Conservation (phyloP, 2,329 filamentous ascomycete species). For the Pestalotiopsis fici region DNA sequence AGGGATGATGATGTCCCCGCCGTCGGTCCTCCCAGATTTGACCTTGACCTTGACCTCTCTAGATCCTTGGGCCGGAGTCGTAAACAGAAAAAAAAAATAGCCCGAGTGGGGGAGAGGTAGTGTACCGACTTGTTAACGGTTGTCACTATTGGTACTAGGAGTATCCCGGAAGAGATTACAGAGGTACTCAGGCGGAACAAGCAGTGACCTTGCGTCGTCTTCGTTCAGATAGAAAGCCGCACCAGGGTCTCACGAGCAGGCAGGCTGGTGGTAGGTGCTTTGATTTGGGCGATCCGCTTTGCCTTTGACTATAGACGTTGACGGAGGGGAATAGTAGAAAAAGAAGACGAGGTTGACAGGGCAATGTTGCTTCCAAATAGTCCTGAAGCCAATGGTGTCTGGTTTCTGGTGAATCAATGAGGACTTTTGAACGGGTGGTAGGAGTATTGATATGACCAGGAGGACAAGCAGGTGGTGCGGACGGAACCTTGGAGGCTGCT, state of each 20-base stretch:
- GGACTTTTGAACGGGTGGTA: not conserved
- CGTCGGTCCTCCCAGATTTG: slow-evolving; percentile 23
- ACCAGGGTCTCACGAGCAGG: slow-evolving; percentile 39
- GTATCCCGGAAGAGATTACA: slow-evolving; percentile 39
- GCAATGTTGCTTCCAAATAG: not conserved
- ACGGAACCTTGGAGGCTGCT: not conserved
- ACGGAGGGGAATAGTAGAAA: not conserved
- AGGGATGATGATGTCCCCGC: slow-evolving; percentile 27
- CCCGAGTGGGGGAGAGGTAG: slow-evolving; percentile 23
- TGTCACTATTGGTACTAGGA: slow-evolving; percentile 35
- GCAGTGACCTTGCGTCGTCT: slow-evolving; percentile 42
- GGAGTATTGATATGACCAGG: not conserved
- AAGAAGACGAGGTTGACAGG: not conserved
- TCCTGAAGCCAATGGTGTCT: not conserved
- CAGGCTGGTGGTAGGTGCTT: slow-evolving; percentile 49
- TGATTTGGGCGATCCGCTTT: slow-evolving; percentile 35
- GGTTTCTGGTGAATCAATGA: not conserved
- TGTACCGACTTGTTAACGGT: slow-evolving; percentile 30
- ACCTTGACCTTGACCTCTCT: slow-evolving; percentile 25
- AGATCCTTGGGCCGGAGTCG: slow-evolving; percentile 13
- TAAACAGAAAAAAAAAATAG: slow-evolving; percentile 24
- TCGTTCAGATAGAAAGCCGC: slow-evolving; percentile 39
- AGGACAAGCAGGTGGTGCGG: not conserved
- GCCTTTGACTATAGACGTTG: slow-evolving; percentile 9
- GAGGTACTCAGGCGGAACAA: slow-evolving; percentile 38